Percentiles rank a stretch among this genome's conserved stretches.
Evolutionary conservation across 176 grass and related monocot species (phyloP).

Genomic region (Eremochloa ophiuroides): DNA sequence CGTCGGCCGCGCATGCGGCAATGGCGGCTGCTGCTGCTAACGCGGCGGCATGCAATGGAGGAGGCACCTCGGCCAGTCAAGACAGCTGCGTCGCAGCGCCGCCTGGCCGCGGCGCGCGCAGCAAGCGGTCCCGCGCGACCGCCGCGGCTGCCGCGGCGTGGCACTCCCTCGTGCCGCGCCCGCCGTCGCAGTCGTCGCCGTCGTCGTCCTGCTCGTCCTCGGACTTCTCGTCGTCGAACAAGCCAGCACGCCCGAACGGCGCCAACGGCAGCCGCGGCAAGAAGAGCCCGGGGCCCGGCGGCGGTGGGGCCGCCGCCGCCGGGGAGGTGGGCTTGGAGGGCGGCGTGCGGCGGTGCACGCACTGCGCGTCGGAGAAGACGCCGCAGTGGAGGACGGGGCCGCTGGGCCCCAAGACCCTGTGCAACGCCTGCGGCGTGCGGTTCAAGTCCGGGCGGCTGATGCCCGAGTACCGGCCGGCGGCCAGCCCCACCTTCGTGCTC

Average conservation of each 20-base stretch:
- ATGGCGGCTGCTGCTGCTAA: constrained; percentile 35
- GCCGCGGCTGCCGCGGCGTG: constrained; percentile 44
- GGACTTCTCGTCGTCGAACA: constrained; percentile 64
- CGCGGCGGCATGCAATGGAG: constrained; percentile 9
- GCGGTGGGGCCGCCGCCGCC: background rate
- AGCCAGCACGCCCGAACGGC: constrained; percentile 6
- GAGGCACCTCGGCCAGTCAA: constrained; percentile 19
- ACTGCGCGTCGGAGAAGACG: constrained; percentile 99
- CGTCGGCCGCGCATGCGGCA: constrained; percentile 44
- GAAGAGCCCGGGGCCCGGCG: constrained; percentile 35
- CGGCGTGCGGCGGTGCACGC: constrained; percentile 85
- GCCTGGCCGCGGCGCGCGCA: constrained; percentile 62
- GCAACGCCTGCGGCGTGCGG: constrained; percentile 97
- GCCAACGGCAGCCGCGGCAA: constrained; percentile 28
- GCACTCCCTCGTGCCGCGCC: constrained; percentile 63
- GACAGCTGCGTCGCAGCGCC: constrained; percentile 46
- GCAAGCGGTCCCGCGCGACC: constrained; percentile 54
- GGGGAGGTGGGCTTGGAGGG: constrained; percentile 51
- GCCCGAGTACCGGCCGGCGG: constrained; percentile 92
- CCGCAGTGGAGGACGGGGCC: constrained; percentile 98
- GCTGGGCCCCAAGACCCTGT: constrained; percentile 91
- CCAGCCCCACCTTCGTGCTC: constrained; percentile 91
- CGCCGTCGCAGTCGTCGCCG: constrained; percentile 43
- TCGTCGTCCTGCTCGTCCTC: constrained; percentile 92
- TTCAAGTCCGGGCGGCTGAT: constrained; percentile 88